These are phyloP conservation scores for Aaosphaeria arxii DNA, from an alignment of 2,329 filamentous ascomycete species.

Conservation along the genomic window DNA sequence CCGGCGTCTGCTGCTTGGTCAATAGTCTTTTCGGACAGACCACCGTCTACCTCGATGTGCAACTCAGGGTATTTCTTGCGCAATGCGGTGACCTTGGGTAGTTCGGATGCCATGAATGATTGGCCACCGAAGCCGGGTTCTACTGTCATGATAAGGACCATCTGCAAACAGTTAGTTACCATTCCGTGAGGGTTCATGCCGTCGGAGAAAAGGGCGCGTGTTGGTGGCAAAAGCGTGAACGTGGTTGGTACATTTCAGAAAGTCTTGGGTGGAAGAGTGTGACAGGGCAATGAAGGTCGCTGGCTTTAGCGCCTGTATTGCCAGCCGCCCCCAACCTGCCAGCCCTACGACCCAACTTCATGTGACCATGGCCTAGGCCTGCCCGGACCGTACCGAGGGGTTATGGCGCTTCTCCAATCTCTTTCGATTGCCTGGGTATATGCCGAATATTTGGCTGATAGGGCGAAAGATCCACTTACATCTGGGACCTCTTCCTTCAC, in stretches of 20 bases:
- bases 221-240: neutral
- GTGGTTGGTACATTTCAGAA: slow-evolving; percentile 11
- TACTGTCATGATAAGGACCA: slow-evolving; percentile 98
- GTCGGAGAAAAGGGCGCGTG: neutral
- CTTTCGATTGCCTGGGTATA: slow-evolving; percentile 12
- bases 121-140: slow-evolving; percentile 96
- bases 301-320: slow-evolving; percentile 31
- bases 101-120: slow-evolving; percentile 95
- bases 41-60: slow-evolving; percentile 97
- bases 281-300: slow-evolving; percentile 8
- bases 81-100: slow-evolving; percentile 87
- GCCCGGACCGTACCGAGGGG: slow-evolving; percentile 10
- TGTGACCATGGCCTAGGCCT: slow-evolving; percentile 8
- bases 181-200: neutral
- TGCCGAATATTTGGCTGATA: neutral
- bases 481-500: slow-evolving; percentile 78
- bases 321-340: slow-evolving; percentile 19
- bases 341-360: slow-evolving; percentile 18
- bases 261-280: slow-evolving; percentile 7
- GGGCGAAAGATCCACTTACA: slow-evolving; percentile 55
- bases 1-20: slow-evolving; percentile 92
- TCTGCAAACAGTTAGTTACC: slow-evolving; percentile 53
- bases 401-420: slow-evolving; percentile 6
- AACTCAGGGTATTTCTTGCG: slow-evolving; percentile 82
- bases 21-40: slow-evolving; percentile 82